Percentiles rank a stretch among this genome's conserved stretches.
phyloP scores from a whole-genome alignment of 2,329 filamentous ascomycete species.

The Didymella segeticola region DNA sequence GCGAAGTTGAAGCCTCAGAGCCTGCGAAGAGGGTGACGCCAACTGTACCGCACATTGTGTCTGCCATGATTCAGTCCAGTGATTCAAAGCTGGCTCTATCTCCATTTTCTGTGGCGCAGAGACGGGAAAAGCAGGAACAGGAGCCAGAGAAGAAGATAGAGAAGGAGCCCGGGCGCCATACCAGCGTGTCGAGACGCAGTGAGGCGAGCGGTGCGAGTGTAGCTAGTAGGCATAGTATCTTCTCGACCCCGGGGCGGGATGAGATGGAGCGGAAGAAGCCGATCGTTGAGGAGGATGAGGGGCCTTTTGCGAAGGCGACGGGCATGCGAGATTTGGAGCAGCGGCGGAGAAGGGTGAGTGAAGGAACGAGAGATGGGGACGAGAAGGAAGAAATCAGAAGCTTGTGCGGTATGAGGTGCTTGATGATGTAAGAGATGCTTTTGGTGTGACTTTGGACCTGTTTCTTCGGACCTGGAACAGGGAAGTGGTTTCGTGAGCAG shows the following conservation, averaged over 20 bases:
- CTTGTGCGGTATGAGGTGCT: constrained; percentile 16
- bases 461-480: background rate
- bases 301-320: constrained; percentile 27
- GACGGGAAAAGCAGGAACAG: background rate
- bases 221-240: constrained; percentile 20
- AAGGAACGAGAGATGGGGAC: background rate
- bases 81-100: background rate
- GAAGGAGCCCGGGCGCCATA: background rate
- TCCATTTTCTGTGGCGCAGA: background rate
- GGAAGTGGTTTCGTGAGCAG: background rate
- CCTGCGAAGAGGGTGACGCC: background rate
- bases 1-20: background rate
- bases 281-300: constrained; percentile 31
- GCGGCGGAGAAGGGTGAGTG: constrained; percentile 24
- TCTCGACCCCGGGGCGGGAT: constrained; percentile 40
- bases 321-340: constrained; percentile 27
- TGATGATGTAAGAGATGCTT: constrained; percentile 22
- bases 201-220: constrained; percentile 7
- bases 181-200: constrained; percentile 5
- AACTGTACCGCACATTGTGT: constrained; percentile 2
- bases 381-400: constrained; percentile 1
- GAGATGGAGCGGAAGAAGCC: constrained; percentile 40
- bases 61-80: background rate
- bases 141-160: background rate
- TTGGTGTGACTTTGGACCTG: background rate